Base-by-base conservation (phyloP, 306 rosid species). In the Acmispon strigosus region DNA sequence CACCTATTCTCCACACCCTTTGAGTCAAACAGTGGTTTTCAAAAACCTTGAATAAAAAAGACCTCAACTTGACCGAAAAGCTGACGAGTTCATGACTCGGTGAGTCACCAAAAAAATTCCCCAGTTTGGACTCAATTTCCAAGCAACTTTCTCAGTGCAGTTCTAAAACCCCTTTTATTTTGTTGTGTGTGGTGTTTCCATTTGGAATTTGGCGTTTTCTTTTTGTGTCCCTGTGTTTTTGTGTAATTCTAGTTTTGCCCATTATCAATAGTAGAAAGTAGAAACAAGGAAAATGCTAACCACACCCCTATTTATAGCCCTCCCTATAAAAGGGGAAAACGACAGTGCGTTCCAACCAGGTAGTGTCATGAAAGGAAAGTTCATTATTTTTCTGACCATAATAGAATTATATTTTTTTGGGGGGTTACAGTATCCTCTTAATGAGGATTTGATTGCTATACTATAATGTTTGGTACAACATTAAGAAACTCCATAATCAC, bases 11-110 rank as follows among this genome's bases (percentile, higher is more conserved):
- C 75, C 55, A 56, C 55, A 44, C 67, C 50, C 82, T 49, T 29
- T 66, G 75, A 86, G 85, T 82, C 89, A 84, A 90, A 78, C 86
- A 70, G 61, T 67, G 66, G 70, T 78, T 79, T 74, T 74, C 62
- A 45, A 62, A 73, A 71, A 77, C 64, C 76, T 74, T 60, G 36
- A 48, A 66, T 54, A 53, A 62, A 43, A 16, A 29, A 56, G 64
- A 73, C 41, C 80, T 22, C 83, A 73, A 86, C 85, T 81, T 83
- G 92, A 75, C 92, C 43, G 3, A 79, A 57, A 48, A 43, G 75
- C 59, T 54, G 68, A 55, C 84, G 83, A 84, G 84, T 82, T 65
- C 37, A 12, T 54, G 75, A 85, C 90, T 81, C 92, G 39, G 66
- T 64, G 84, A 69, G 78, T 89, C 81, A 65, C 15, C 74, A 49